phyloP scores from a whole-genome alignment of 495 filamentous ascomycete genomes.

The Lasiosphaeria ovina region DNA sequence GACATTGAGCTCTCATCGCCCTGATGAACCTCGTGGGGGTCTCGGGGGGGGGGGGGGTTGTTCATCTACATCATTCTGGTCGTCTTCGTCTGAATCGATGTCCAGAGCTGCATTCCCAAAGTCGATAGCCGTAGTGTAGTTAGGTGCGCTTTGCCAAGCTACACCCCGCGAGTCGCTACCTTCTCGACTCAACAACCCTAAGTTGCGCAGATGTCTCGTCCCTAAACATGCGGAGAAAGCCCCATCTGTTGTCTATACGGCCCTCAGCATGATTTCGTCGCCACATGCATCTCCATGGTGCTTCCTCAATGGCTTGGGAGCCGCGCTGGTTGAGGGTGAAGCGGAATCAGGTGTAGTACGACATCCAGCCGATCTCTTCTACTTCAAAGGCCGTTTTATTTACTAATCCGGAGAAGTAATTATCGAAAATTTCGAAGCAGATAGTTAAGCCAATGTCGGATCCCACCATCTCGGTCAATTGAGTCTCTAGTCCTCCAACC shows the following conservation, averaged over 20 bases:
- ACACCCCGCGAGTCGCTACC: constrained; percentile 62
- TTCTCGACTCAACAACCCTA: constrained; percentile 66
- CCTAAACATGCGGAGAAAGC: constrained; percentile 59
- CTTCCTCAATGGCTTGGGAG: constrained; percentile 29
- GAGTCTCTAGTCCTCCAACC: constrained; percentile 37
- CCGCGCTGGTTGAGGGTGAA: constrained; percentile 47
- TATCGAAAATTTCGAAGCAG: constrained; percentile 68
- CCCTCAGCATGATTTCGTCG: constrained; percentile 69
- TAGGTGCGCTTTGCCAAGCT: constrained; percentile 65
- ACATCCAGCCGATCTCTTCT: constrained; percentile 66
- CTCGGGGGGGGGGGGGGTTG: constrained; percentile 9
- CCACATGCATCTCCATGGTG: constrained; percentile 52
- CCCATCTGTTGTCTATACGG: constrained; percentile 76
- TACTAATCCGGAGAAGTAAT: constrained; percentile 70
- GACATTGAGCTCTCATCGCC: constrained; percentile 37
- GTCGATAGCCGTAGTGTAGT: constrained; percentile 59
- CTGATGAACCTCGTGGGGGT: constrained; percentile 30
- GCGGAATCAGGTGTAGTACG: constrained; percentile 68
- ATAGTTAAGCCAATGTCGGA: constrained; percentile 65
- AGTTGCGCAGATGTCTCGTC: constrained; percentile 61
- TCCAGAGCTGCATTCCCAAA: constrained; percentile 35
- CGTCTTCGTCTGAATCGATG: background rate
- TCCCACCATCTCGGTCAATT: constrained; percentile 55
- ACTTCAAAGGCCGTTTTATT: constrained; percentile 62
- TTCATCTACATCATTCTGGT: background rate